Base-by-base conservation (phyloP, 441 rosid genomes). In the Pelargonium cotyledonis region DNA sequence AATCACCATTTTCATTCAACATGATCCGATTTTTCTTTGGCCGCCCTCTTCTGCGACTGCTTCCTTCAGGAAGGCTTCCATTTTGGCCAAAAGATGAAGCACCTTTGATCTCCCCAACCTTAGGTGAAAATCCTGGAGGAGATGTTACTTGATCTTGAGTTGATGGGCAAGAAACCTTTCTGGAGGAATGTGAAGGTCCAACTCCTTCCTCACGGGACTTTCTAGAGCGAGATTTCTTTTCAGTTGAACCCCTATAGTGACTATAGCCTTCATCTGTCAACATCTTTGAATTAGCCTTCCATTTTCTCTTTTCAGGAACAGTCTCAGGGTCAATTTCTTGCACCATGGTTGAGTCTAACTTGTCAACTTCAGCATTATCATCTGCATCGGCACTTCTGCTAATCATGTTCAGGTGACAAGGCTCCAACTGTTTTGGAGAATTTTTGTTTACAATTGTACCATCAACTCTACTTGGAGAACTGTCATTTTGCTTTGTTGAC, bases 241-340 rank as follows among this genome's bases (percentile, higher is more conserved):
- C 77, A 38, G 68, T 60, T 31, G 40, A 47, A 65, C 74, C 51
- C 92, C 86, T 82, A 72, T 83, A 72, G 69, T 79, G 87, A 70
- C 83, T 84, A 77, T 87, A 84, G 64, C 89, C 89, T 80, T 90
- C 93, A 68, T 79, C 90, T 29, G 90, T 83, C 73, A 84, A 85
- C 78, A 88, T 82, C 81, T 84, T 80, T 47, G 91, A 78, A 77
- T 84, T 92, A 19, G 88, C 95, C 80, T 78, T 88, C 73, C 86
- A 46, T 29, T 83, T 85, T 77, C 92, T 85, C 80, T 74, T 89
- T 81, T 69, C 83, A 14, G 78, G 71, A 66, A 74, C 51, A 11
- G 71, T 81, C 65, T 76, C 81, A 57, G 70, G 78, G 60, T 78
- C 76, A 49, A 15, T 71, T 72, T 74, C 82, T 29, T 66, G 65